Percentiles rank a stretch among this genome's conserved stretches.
These are phyloP conservation scores for Tricholoma bakamatsutake DNA, from an alignment of 768 basidiomycete species.

Conservation along the genomic window DNA sequence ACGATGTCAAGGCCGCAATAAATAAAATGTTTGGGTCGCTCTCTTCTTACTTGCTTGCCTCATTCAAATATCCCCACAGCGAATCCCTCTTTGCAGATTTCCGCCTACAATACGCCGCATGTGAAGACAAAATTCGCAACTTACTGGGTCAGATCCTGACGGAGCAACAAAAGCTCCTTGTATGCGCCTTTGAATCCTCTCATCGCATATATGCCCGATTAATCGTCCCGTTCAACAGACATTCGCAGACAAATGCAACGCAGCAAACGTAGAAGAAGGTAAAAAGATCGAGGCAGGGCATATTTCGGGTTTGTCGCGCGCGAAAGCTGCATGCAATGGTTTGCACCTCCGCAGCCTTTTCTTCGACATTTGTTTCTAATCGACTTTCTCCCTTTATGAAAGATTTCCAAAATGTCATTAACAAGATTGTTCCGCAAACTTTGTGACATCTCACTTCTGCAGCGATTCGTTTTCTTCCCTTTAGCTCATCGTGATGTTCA, in stretches of 20 bases:
- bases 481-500: background rate
- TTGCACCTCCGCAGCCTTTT: background rate
- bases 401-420: conserved; percentile 14
- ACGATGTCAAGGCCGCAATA: conserved; percentile 10
- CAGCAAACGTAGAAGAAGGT: conserved; percentile 7
- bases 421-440: conserved; percentile 10
- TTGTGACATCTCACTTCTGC: conserved; percentile 1
- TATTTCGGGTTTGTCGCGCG: conserved; percentile 14
- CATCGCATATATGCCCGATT: background rate
- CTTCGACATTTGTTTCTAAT: background rate
- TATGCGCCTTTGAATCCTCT: background rate
- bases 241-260: conserved; percentile 2
- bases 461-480: background rate
- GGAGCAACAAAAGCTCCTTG: conserved; percentile 19
- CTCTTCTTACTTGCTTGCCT: background rate
- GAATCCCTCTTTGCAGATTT: conserved; percentile 16
- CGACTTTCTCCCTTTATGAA: background rate
- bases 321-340: conserved; percentile 15
- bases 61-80: conserved; percentile 4
- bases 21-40: conserved; percentile 10
- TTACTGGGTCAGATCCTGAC: conserved; percentile 17
- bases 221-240: conserved; percentile 3
- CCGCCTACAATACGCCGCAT: conserved; percentile 17
- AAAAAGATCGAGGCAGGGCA: conserved; percentile 12
- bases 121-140: conserved; percentile 19